These are phyloP conservation scores for Penicillium verhagenii DNA, from an alignment of 495 filamentous ascomycete genomes.

Conservation along the genomic window DNA sequence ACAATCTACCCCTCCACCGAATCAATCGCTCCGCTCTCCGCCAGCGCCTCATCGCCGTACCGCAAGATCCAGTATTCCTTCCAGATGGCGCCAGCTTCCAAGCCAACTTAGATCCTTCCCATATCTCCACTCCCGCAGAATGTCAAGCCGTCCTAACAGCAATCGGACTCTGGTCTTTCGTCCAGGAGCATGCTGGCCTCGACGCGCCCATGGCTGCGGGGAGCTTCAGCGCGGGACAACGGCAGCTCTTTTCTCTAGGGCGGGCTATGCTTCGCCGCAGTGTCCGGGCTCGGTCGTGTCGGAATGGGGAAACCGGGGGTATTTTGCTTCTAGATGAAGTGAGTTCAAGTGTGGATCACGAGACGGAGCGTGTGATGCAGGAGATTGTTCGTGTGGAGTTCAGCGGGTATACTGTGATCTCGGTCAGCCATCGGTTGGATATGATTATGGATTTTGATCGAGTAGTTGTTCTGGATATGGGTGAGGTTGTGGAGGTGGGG, in stretches of 20 bases:
- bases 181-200: neutral
- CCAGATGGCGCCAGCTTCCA: conserved; percentile 28
- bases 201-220: neutral
- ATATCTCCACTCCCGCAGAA: conserved; percentile 68
- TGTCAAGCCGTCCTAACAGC: conserved; percentile 20
- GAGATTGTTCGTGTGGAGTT: conserved; percentile 44
- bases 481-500: conserved; percentile 41
- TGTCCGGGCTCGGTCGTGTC: neutral
- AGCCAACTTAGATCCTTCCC: conserved; percentile 77
- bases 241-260: neutral
- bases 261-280: neutral
- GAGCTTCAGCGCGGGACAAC: neutral
- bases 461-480: conserved; percentile 43
- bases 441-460: conserved; percentile 47
- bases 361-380: conserved; percentile 46
- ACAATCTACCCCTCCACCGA: neutral
- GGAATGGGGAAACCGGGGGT: neutral
- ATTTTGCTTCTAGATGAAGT: conserved; percentile 45
- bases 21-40: neutral
- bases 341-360: conserved; percentile 45
- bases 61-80: neutral
- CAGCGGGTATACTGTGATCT: conserved; percentile 43
- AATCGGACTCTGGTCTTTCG: neutral
- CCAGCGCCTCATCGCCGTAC: neutral
- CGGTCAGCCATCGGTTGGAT: conserved; percentile 47